Base-by-base conservation (phyloP, 2,329 filamentous ascomycete genomes). In the Aspergillus melleus region DNA sequence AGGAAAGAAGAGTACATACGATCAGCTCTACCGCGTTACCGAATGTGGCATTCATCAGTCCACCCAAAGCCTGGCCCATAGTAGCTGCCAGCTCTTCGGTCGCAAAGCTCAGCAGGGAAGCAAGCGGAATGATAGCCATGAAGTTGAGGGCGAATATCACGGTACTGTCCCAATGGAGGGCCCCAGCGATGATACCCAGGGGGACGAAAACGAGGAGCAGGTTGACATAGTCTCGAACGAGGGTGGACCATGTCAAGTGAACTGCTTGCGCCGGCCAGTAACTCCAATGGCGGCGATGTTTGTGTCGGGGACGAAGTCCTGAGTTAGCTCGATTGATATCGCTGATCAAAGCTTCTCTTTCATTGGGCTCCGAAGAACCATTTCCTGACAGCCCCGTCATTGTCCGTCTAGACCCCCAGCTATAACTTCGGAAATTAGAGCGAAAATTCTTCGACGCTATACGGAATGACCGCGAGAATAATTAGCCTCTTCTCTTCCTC, bases 1-100 rank as follows among this genome's bases (percentile, higher is more conserved):
- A 90, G 78, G 91, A 90, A 81, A 62, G 91, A 75, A 19, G 70
- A 88, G 87, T 61, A 91, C 80, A 64, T 95, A 86, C 86, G 75
- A 88, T 88, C 62, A 88, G 74, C 69, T 88, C 86, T 24, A 88
- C 86, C 1, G 86, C 86, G 77, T 88, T 88, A 58, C 86, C 86
- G 73, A 88, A 88, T 0, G 86, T 88, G 29, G 86, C 86, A 75
- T 88, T 88, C 79, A 88, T 81, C 71, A 88, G 68, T 14, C 86
- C 86, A 58, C 86, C 86, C 14, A 88, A 70, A 0, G 86, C 86
- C 70, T 88, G 84, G 5, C 86, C 86, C 62, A 88, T 76, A 54
- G 84, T 85, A 5, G 81, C 84, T 4, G 84, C 81, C 61, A 88
- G 71, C 71, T 88, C 85, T 74, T 88, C 86, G 2, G 86, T 88